phyloP scores from a whole-genome alignment of 2,329 filamentous ascomycete species.

The Ophioceras dolichostomum region DNA sequence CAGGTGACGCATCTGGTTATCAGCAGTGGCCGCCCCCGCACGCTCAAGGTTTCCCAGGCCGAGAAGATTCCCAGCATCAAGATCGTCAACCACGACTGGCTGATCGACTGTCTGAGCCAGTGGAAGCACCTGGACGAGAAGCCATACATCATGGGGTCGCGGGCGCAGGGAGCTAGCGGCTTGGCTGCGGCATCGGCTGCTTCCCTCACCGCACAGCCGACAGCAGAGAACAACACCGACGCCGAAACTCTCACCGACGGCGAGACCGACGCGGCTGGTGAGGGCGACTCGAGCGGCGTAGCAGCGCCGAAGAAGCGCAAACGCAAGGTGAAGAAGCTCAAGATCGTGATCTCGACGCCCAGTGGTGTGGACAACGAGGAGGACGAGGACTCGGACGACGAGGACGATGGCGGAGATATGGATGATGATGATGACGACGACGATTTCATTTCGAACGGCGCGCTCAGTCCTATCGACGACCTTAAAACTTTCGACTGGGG shows the following conservation, averaged over 20 bases:
- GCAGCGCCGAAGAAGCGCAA: conserved; percentile 6
- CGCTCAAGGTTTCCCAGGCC: conserved; percentile 83
- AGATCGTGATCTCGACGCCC: conserved; percentile 26
- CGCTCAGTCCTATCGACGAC: conserved; percentile 40
- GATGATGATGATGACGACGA: conserved; percentile 26
- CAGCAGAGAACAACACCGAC: conserved; percentile 15
- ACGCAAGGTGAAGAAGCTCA: conserved; percentile 20
- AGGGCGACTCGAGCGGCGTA: conserved; percentile 1
- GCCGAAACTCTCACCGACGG: conserved; percentile 16
- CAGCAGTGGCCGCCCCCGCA: conserved; percentile 59
- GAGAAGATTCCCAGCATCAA: conserved; percentile 69
- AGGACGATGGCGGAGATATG: conserved; percentile 18
- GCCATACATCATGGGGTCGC: conserved; percentile 58
- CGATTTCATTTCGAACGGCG: conserved; percentile 31
- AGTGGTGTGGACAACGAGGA: conserved; percentile 24
- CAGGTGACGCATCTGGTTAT: conserved; percentile 66
- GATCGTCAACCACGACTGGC: conserved; percentile 87
- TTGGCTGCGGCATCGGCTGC: no score
- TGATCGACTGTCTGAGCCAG: conserved; percentile 69
- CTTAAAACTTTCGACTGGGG: conserved; percentile 49
- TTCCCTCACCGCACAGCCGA: no score
- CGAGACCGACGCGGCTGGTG: conserved; percentile 12
- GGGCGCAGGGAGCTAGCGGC: no score
- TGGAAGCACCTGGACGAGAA: conserved; percentile 74
- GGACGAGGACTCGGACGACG: conserved; percentile 19